These are phyloP conservation scores for Aegilops tauschii DNA, from an alignment of 176 grass and related monocot genomes.

Conservation along the genomic window DNA sequence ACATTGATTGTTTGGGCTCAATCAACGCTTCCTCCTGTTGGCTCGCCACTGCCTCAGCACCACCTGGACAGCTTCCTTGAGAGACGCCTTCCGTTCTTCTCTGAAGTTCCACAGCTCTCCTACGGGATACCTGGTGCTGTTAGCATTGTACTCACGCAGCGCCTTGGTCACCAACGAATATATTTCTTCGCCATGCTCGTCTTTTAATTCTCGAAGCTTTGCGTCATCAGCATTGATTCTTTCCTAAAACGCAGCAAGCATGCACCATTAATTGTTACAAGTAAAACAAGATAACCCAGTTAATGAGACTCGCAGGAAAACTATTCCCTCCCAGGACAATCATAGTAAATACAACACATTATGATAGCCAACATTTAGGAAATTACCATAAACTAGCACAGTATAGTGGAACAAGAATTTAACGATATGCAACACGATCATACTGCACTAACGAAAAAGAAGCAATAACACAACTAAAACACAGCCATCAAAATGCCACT, in stretches of 20 bases:
- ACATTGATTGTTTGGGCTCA: background rate
- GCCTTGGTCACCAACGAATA: constrained; percentile 55
- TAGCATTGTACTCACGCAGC: constrained; percentile 51
- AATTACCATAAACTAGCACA: background rate
- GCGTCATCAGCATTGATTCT: constrained; percentile 55
- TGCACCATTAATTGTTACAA: background rate
- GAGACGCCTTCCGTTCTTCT: constrained; percentile 39
- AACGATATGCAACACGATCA: background rate
- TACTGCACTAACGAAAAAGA: background rate
- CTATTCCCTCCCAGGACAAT: background rate
- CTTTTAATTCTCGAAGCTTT: constrained; percentile 51
- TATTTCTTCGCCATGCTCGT: constrained; percentile 59
- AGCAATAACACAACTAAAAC: background rate
- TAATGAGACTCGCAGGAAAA: background rate
- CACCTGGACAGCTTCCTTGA: constrained; percentile 55
- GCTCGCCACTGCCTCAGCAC: constrained; percentile 43
- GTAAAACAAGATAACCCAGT: background rate
- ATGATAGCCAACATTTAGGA: background rate
- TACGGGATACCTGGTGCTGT: constrained; percentile 33
- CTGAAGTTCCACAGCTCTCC: constrained; percentile 55
- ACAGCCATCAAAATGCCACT: background rate
- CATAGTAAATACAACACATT: background rate
- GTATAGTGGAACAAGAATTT: background rate
- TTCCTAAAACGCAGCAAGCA: constrained; percentile 28
- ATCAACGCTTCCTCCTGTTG: constrained; percentile 48